A percentile compares a stretch with the other conserved stretches of the same genome.
phyloP scores from a whole-genome alignment of 2,329 filamentous ascomycete genomes.

The Epichloe scottii region DNA sequence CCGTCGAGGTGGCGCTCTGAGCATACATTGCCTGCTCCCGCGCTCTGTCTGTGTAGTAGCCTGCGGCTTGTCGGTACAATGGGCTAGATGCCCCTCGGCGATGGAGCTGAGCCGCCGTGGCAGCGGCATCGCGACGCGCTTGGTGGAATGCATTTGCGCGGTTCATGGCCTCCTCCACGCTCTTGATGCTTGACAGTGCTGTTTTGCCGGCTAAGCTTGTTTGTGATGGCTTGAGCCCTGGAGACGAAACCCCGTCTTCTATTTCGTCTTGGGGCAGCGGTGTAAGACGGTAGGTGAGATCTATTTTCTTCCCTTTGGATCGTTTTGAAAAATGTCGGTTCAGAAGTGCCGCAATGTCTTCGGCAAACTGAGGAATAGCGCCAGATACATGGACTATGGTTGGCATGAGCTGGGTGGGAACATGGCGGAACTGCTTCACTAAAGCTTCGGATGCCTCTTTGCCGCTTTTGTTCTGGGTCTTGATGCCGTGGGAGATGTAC shows the following conservation, averaged over 20 bases:
- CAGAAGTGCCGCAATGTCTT: slow-evolving; percentile 29
- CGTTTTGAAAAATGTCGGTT: slow-evolving; percentile 30
- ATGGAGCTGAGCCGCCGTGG: slow-evolving; percentile 28
- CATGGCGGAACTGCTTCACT: slow-evolving; percentile 25
- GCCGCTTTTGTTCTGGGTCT: slow-evolving; percentile 18
- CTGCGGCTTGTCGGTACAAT: slow-evolving; percentile 62
- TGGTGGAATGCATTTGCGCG: slow-evolving; percentile 17
- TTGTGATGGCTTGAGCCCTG: not conserved
- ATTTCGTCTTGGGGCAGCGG: slow-evolving; percentile 17
- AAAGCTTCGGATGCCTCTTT: slow-evolving; percentile 21
- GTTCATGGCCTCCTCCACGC: slow-evolving; percentile 17
- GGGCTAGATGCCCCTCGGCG: slow-evolving; percentile 51
- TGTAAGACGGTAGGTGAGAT: slow-evolving; percentile 26
- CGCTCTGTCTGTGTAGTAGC: slow-evolving; percentile 60
- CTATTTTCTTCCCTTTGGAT: slow-evolving; percentile 22
- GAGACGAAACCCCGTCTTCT: slow-evolving; percentile 2
- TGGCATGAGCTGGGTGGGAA: slow-evolving; percentile 30
- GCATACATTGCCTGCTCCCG: slow-evolving; percentile 49
- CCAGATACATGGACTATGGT: slow-evolving; percentile 29
- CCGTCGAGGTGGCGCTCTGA: slow-evolving; percentile 45
- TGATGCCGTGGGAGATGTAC: slow-evolving; percentile 26
- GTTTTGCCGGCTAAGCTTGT: not conserved
- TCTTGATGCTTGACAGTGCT: slow-evolving; percentile 2
- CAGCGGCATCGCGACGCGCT: slow-evolving; percentile 19
- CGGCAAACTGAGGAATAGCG: slow-evolving; percentile 19